Evolutionary conservation across 257 asterid species (phyloP).

Genomic region (Apocynum venetum): DNA sequence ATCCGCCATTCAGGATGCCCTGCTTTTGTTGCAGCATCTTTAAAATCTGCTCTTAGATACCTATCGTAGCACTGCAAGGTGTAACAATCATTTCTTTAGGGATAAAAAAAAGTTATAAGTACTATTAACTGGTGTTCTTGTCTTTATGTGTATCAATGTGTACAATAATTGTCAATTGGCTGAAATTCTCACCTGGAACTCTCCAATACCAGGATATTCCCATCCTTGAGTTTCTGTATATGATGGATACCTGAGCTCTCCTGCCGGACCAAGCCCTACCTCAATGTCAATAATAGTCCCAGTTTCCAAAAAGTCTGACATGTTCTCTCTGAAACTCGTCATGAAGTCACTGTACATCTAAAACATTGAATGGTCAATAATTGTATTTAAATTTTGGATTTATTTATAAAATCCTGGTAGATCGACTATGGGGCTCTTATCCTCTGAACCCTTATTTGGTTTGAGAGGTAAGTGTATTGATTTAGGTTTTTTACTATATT

Average conservation of each 20-base stretch:
- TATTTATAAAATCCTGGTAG: neutral
- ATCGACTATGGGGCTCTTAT: neutral
- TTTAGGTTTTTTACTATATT: too few species aligned
- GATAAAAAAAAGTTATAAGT: neutral
- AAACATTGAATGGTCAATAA: conserved; percentile 8
- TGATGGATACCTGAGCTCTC: conserved; percentile 84
- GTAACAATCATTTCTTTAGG: neutral
- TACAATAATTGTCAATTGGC: neutral
- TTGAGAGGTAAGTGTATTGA: neutral
- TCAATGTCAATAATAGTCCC: conserved; percentile 67
- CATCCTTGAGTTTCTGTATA: conserved; percentile 73
- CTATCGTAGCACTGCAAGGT: conserved; percentile 39
- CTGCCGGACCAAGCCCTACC: conserved; percentile 87
- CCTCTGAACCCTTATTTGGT: neutral
- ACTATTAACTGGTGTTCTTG: neutral
- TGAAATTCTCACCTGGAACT: conserved; percentile 51
- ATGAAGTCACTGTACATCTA: conserved; percentile 77
- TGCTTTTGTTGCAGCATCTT: conserved; percentile 26
- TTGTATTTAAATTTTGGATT: neutral
- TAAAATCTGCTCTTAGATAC: conserved; percentile 29
- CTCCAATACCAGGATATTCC: conserved; percentile 80
- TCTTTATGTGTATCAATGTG: neutral
- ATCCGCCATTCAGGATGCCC: conserved; percentile 37
- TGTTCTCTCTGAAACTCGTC: conserved; percentile 64
- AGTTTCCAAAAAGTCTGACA: conserved; percentile 49